A percentile compares a stretch with the other conserved stretches of the same genome.
These are phyloP conservation scores for Stromatinia cepivora DNA, from an alignment of 2,329 filamentous ascomycete species.

Conservation along the genomic window DNA sequence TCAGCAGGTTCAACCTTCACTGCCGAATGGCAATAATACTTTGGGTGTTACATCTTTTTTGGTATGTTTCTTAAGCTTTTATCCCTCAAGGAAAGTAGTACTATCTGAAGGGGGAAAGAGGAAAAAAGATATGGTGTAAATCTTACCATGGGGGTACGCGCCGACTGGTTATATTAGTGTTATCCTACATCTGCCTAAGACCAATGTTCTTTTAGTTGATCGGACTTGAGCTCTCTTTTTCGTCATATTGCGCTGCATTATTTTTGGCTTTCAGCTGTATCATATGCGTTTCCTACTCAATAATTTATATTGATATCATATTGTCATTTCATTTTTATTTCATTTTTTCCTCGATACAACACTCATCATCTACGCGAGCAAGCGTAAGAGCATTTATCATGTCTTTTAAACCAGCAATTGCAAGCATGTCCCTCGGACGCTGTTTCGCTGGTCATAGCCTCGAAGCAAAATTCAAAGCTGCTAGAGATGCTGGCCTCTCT, in stretches of 20 bases:
- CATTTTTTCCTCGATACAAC: background rate
- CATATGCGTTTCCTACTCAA: background rate
- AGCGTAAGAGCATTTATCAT: constrained; percentile 39
- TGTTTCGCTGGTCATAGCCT: constrained; percentile 53
- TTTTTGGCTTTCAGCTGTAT: background rate
- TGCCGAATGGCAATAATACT: too few species aligned
- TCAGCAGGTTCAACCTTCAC: background rate
- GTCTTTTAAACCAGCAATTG: constrained; percentile 65
- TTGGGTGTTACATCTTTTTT: background rate
- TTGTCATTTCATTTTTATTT: background rate
- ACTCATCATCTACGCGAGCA: background rate
- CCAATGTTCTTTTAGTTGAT: background rate
- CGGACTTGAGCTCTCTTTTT: background rate
- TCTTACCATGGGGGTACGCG: background rate
- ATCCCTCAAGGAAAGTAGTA: background rate
- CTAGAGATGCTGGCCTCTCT: constrained; percentile 61
- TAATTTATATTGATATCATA: constrained; percentile 1
- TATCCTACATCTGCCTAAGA: background rate
- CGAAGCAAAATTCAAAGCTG: constrained; percentile 66
- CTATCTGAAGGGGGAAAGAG: background rate
- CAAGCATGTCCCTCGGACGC: constrained; percentile 73
- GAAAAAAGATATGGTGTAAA: background rate
- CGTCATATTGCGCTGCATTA: background rate
- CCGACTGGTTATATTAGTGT: background rate
- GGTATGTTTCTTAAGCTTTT: background rate